phyloP scores from a whole-genome alignment of 1,139 yeast species.

The Magnusiomyces suaveolens region DNA sequence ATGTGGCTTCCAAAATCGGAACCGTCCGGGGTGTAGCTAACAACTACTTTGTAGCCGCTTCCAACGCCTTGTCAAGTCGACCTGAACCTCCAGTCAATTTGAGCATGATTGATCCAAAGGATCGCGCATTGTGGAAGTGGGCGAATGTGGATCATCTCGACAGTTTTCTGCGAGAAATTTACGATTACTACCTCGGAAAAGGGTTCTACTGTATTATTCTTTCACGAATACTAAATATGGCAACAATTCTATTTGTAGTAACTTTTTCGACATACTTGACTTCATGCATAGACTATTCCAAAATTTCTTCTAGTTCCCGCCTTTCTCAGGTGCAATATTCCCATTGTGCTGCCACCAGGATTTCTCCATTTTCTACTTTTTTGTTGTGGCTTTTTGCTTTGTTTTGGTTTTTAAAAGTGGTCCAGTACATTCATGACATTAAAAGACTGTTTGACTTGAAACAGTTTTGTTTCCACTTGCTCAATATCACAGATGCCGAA shows the following conservation, averaged over 20 bases:
- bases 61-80: not conserved
- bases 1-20: not conserved
- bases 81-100: conserved; percentile 5
- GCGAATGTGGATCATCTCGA: conserved; percentile 90
- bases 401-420: conserved; percentile 48
- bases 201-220: conserved; percentile 73
- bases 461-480: conserved; percentile 55
- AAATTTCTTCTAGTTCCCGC: conserved; percentile 33
- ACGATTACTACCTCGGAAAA: conserved; percentile 73
- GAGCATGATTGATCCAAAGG: conserved; percentile 43
- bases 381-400: conserved; percentile 51
- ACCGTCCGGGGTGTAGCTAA: not conserved
- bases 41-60: not conserved
- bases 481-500: conserved; percentile 68
- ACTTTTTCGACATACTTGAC: conserved; percentile 67
- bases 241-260: conserved; percentile 66
- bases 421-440: conserved; percentile 44
- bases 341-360: conserved; percentile 47
- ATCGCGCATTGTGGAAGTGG: conserved; percentile 89
- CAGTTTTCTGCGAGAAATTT: conserved; percentile 70
- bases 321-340: conserved; percentile 46
- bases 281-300: conserved; percentile 71
- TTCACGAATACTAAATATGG: conserved; percentile 53
- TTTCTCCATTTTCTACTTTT: conserved; percentile 42
- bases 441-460: conserved; percentile 52